Base-by-base conservation (phyloP, 2,329 filamentous ascomycete genomes). In the Aschersonia sp. region DNA sequence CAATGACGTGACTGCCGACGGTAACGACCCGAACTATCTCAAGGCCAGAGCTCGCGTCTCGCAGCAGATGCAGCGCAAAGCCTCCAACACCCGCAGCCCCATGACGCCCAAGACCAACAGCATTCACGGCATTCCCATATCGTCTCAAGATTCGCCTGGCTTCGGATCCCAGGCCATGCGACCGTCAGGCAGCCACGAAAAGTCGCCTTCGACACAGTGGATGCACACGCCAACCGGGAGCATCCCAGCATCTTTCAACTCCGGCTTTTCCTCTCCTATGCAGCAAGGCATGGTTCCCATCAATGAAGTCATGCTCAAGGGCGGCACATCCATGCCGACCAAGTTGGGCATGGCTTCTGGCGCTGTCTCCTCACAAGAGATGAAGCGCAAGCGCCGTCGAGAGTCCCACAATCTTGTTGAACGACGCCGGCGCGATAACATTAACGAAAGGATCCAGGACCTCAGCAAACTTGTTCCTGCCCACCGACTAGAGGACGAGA, bases 371-470 rank as follows among this genome's bases (percentile, higher is more conserved):
- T 84, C 88, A 1, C 89, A 95, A 59, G 92, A 97, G 63, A 89
- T 89, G 58, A 97, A 97, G 77, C 80, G 89, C 56, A 87, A 91
- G 63, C 78, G 89, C 51, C 81, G 92, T 51, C 78, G 92, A 40
- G 92, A 96, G 60, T 97, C 91, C 1, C 92, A 98, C 69, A 97
- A 98, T 61, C 74, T 94, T 40, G 92, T 98, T 9, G 92, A 98
- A 69, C 87, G 92, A 49, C 83, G 92, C 46, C 84, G 92, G 52
- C 81, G 92, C 52, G 92, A 97, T 69, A 97, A 97, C 62, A 98
- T 98, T 72, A 98, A 98, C 57, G 92, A 98, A 66, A 82, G 92
- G 43, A 98, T 98, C 53, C 91, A 97, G 60, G 92, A 98, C 60
- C 76, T 98, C 5, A 95, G 91, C 59, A 87, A 89, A 58, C 77